A percentile compares a stretch with the other conserved stretches of the same genome.
Conservation (phyloP, 2,329 filamentous ascomycete genomes). For the Aschersonia sp. region DNA sequence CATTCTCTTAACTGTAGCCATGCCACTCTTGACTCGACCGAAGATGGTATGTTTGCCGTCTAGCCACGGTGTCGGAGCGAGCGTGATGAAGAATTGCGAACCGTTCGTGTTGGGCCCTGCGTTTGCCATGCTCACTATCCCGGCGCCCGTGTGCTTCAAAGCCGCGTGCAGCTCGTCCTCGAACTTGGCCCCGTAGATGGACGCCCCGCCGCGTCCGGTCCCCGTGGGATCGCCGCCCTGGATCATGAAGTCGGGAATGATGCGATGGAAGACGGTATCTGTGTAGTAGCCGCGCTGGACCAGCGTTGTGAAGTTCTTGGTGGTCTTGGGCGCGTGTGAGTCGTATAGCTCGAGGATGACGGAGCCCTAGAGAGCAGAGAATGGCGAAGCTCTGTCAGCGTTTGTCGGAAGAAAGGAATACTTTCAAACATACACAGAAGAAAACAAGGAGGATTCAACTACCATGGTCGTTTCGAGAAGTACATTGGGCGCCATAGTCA, state of each 20-base stretch:
- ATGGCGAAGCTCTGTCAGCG: not conserved
- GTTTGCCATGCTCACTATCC: slow-evolving; percentile 95
- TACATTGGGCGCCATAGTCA: slow-evolving; percentile 59
- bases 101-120: slow-evolving; percentile 86
- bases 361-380: slow-evolving; percentile 42
- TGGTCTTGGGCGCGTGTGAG: slow-evolving; percentile 75
- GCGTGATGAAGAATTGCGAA: slow-evolving; percentile 88
- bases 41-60: slow-evolving; percentile 98
- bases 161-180: slow-evolving; percentile 71
- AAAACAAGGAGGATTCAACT: slow-evolving; percentile 9
- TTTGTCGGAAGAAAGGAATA: not conserved
- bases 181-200: slow-evolving; percentile 88
- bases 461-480: slow-evolving; percentile 79
- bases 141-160: slow-evolving; percentile 84
- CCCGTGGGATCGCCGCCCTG: slow-evolving; percentile 91
- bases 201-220: slow-evolving; percentile 75
- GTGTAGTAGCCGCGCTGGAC: slow-evolving; percentile 79
- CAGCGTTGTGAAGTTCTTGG: slow-evolving; percentile 75
- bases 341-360: slow-evolving; percentile 85
- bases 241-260: slow-evolving; percentile 94
- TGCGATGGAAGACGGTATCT: slow-evolving; percentile 73
- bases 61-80: slow-evolving; percentile 89
- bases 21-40: slow-evolving; percentile 70
- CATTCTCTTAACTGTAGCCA: slow-evolving; percentile 75
- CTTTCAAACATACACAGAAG: too few relatives aligned